Conservation (phyloP, 176 grass and related monocot species). For the Dendrocalamus sinicus region DNA sequence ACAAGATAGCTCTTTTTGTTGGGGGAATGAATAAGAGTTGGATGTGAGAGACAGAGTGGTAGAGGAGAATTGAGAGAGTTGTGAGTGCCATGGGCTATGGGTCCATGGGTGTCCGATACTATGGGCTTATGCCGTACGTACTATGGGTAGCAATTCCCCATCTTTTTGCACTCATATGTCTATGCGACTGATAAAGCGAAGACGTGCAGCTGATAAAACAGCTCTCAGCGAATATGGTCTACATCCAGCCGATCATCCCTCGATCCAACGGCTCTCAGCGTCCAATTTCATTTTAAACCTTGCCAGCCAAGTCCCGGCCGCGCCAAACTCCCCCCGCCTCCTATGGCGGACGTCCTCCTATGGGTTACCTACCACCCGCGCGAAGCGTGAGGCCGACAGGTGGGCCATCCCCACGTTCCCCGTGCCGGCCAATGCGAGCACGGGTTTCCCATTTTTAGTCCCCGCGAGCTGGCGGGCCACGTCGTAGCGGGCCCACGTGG, state of each 20-base stretch:
- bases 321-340: constrained; percentile 7
- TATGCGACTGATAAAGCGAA: neutral
- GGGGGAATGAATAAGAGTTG: too few species aligned
- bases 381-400: neutral
- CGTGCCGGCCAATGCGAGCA: neutral
- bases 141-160: neutral
- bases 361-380: neutral
- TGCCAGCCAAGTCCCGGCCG: constrained; percentile 16
- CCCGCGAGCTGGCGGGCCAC: neutral
- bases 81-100: too few species aligned
- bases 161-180: neutral
- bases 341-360: too few species aligned
- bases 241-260: neutral
- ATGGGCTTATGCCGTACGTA: too few species aligned
- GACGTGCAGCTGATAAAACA: neutral
- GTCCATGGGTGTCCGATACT: too few species aligned
- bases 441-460: too few species aligned
- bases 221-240: too few species aligned
- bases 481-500: neutral
- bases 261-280: neutral
- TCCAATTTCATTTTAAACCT: constrained; percentile 33
- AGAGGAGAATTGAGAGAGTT: too few species aligned
- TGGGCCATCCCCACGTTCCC: constrained; percentile 31
- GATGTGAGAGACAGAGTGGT: too few species aligned
- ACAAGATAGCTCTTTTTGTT: too few species aligned